Conservation (phyloP, 176 grass and related monocot species). For the Eremochloa ophiuroides region DNA sequence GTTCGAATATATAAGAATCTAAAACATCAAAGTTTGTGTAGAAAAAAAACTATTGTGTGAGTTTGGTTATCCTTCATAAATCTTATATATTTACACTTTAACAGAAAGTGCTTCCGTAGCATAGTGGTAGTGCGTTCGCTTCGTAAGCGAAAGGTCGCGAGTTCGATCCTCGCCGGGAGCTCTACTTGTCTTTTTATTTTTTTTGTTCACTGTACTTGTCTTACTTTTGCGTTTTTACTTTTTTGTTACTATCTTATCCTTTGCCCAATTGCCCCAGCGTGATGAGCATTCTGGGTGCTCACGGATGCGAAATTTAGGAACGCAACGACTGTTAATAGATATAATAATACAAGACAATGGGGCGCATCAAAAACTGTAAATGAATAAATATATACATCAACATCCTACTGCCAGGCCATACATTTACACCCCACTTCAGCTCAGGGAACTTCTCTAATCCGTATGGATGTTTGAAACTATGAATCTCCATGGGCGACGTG, state of each 20-base stretch:
- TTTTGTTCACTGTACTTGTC: no score
- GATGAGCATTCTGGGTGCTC: neutral
- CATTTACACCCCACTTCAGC: neutral
- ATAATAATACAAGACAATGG: neutral
- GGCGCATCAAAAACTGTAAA: neutral
- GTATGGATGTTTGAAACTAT: neutral
- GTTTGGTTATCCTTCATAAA: no score
- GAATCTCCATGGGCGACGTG: neutral
- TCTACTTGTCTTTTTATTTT: no score
- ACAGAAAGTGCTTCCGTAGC: constrained; percentile 75
- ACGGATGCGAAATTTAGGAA: neutral
- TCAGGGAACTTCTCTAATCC: neutral
- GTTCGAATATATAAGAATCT: no score
- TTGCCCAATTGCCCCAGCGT: neutral
- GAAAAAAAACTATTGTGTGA: no score
- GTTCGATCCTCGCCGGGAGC: constrained; percentile 95
- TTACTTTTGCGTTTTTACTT: neutral
- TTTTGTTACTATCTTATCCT: neutral
- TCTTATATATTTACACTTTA: no score
- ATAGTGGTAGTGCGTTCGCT: constrained; percentile 96
- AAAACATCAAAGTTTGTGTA: no score
- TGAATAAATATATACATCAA: neutral
- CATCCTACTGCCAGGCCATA: neutral
- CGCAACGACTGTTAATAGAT: neutral
- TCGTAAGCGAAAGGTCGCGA: constrained; percentile 98